Evolutionary conservation across 352 stramenopile genomes (phyloP), one percentile per base, ranked within the genome.

Genomic region (Phytopythium aichiense): DNA sequence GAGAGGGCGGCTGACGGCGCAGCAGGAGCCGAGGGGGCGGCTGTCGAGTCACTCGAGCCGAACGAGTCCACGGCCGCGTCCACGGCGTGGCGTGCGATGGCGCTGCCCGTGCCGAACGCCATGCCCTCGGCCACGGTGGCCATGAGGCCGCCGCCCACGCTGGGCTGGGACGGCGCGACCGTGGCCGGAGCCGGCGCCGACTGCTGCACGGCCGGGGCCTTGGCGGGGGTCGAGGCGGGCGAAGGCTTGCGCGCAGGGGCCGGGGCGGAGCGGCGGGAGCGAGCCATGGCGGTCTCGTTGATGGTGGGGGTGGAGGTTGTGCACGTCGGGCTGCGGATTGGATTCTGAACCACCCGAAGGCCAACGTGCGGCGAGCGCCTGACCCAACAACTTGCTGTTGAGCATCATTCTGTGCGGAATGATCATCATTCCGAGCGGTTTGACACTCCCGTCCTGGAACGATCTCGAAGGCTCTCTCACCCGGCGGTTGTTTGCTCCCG

Each of bases 71-170:
- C 67, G 23, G 76, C 84, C 35, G 84, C 73, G 68, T 86, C 73
- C 45, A 94, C 87, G 15, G 79, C 93, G 57, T 87, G 88, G 57
- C 98, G 96, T 30, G 95, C 96, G 67, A 99, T 97, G 40, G 95
- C 92, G 30, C 85, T 98, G 69, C 96, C 96, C 16, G 94, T 98
- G 67, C 96, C 96, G 71, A 98, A 99, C 7, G 95, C 95, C 82
- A 99, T 98, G 60, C 96, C 96, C 66, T 99, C 92, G 0, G 88
- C 94, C 68, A 99, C 97, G 20, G 94, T 98, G 60, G 89, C 93
- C 53, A 96, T 77, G 58, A 99, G 91, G 18, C 95, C 94, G 25
- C 87, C 81, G 55, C 98, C 89, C 79, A 98, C 97, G 31, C 78
- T 82, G 18, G 81, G 79, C n/a, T 28, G 56, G 42, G 59, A 33